Base-by-base conservation (phyloP, 2,329 filamentous ascomycete species). In the Boeremia exigua region DNA sequence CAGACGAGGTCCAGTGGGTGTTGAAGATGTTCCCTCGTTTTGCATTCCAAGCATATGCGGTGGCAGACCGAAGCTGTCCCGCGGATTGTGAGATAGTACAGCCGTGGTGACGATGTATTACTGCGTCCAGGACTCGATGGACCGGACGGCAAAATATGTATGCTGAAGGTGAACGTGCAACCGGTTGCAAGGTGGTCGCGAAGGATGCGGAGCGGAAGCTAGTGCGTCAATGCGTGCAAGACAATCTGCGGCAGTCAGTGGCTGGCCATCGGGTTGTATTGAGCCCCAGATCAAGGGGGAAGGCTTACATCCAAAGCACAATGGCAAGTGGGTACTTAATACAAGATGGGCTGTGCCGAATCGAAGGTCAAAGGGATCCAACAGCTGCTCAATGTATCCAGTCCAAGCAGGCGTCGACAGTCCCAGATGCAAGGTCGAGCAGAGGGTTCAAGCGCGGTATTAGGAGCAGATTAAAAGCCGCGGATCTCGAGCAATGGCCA, bases 11-110 rank as follows among this genome's bases (percentile, higher is more conserved):
- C 80, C 83, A 72, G 80, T 85, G 53, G 83, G 81, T 65, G 84
- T 84, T 69, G 80, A 83, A 63, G 85, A 82, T 66, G 84, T 81
- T 65, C 83, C 82, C 70, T 90, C 88, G 78, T 91, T 87, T 86
- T 96, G 93, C 93, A 97, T 97, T 79, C 86, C 87, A 81, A 94
- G 87, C 75, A 92, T 84, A 82, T 92, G 89, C 84, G 89, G 88
- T 80, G 89, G 81, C 78, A 84, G 91, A 88, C 91, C 88, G 82
- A 91, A 86, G 78, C 83, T 89, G 90, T 94, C 91, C 90, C 89
- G 86, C 81, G 86, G 81, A 78, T 83, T 82, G 79, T 88, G 86
- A 78, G 89, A 89, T 82, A 92, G 81, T 76, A 91, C 86, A 83
- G 90, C 89, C 89, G 89, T 93, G 85, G 85, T 92, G 88, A 66